Percentiles rank a stretch among this genome's conserved stretches.
These are phyloP conservation scores for Lignosus rhinocerotis DNA, from an alignment of 1,284 basidiomycete species.

Conservation along the genomic window DNA sequence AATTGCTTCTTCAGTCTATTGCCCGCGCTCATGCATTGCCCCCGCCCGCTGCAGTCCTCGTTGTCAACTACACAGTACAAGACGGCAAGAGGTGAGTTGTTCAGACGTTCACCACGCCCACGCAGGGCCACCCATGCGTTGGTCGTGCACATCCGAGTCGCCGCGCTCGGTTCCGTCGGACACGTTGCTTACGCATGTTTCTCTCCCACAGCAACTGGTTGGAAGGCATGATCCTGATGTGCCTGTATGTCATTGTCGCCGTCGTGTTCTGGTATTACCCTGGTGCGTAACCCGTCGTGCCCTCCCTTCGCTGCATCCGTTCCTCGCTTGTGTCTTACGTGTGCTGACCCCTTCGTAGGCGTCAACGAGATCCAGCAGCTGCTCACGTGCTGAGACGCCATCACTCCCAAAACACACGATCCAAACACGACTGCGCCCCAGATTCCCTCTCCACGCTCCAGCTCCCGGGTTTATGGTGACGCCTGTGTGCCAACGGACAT, in stretches of 20 bases:
- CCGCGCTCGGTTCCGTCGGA: neutral
- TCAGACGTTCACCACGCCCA: neutral
- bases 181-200: slow-evolving; percentile 13
- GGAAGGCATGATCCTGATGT: slow-evolving; percentile 55
- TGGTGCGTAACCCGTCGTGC: slow-evolving; percentile 36
- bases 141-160: neutral
- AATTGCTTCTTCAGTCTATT: slow-evolving; percentile 23
- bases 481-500: no score
- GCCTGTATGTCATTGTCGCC: slow-evolving; percentile 55
- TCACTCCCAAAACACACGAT: no score
- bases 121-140: neutral
- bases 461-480: no score
- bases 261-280: slow-evolving; percentile 70
- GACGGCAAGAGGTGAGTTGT: slow-evolving; percentile 31
- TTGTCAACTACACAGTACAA: slow-evolving; percentile 36
- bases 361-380: neutral
- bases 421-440: no score
- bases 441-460: no score
- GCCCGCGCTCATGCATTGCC: neutral
- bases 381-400: neutral
- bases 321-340: neutral
- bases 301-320: neutral
- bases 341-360: neutral
- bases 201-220: slow-evolving; percentile 31
- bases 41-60: slow-evolving; percentile 26